phyloP scores from a whole-genome alignment of 495 filamentous ascomycete genomes.

The Xylaria grammica region DNA sequence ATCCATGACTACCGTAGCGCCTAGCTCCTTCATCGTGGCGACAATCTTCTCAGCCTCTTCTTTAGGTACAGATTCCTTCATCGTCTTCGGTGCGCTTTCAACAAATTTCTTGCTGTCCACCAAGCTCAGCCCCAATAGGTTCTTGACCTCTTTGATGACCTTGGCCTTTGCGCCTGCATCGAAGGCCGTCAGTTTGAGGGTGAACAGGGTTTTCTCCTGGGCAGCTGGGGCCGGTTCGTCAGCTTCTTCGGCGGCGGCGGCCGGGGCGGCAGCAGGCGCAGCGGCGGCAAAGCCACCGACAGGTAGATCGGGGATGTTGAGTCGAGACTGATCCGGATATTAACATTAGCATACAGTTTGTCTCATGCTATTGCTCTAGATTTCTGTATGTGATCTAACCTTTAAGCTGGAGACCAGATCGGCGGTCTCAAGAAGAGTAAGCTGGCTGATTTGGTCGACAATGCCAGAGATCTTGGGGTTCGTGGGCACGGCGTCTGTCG shows the following conservation, averaged over 20 bases:
- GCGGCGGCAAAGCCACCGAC: conserved; percentile 77
- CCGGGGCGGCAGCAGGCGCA: conserved; percentile 56
- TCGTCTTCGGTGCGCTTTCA: conserved; percentile 92
- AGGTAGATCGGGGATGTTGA: conserved; percentile 98
- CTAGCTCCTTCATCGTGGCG: conserved; percentile 88
- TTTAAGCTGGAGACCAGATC: conserved; percentile 92
- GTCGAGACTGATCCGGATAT: conserved; percentile 68
- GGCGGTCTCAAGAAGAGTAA: conserved; percentile 96
- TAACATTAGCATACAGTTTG: conserved; percentile 25
- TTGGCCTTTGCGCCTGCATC: conserved; percentile 92
- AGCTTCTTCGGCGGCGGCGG: conserved; percentile 68
- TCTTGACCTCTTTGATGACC: conserved; percentile 99
- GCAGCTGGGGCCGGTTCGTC: conserved; percentile 88
- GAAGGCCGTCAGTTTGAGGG: conserved; percentile 86
- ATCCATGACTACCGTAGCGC: conserved; percentile 87
- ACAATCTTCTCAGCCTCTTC: conserved; percentile 99
- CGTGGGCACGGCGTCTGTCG: conserved; percentile 67
- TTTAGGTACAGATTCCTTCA: conserved; percentile 98
- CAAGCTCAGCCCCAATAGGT: conserved; percentile 88
- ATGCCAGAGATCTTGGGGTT: conserved; percentile 91
- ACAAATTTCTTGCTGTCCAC: conserved; percentile 99
- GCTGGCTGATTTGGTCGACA: conserved; percentile 96
- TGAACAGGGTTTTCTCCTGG: conserved; percentile 97
- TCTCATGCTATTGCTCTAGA: background rate
- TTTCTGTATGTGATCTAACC: conserved; percentile 47